These are phyloP conservation scores for Xylaria sp. DNA, from an alignment of 2,329 filamentous ascomycete genomes.

Conservation along the genomic window DNA sequence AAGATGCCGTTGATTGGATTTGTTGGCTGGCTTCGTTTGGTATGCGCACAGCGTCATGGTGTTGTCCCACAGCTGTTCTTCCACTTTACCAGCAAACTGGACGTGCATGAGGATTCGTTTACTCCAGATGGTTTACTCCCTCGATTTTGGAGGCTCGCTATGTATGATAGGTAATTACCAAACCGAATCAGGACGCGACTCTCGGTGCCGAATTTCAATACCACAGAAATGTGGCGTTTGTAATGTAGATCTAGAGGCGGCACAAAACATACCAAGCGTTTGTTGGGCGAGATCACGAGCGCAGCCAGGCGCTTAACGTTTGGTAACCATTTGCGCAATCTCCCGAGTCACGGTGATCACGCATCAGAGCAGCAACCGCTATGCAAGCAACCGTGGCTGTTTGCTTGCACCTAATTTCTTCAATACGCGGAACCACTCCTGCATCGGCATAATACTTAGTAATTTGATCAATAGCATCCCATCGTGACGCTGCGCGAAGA, in stretches of 20 bases:
- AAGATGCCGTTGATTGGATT: not conserved
- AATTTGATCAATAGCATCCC: not conserved
- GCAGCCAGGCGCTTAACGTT: slow-evolving; percentile 20
- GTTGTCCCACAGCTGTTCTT: not conserved
- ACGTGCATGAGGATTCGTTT: not conserved
- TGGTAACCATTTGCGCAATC: slow-evolving; percentile 20
- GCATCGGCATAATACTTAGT: not conserved
- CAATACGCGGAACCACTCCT: not conserved
- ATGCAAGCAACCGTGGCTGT: not conserved
- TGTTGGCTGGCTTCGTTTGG: not conserved
- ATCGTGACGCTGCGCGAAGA: not conserved
- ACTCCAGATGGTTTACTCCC: not conserved
- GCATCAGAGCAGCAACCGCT: not conserved
- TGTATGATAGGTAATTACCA: not conserved
- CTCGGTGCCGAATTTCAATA: not conserved
- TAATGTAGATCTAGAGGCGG: not conserved
- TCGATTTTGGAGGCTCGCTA: not conserved
- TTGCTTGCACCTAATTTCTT: not conserved
- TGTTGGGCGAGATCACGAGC: slow-evolving; percentile 6
- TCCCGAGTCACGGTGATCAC: not conserved
- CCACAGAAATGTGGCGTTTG: not conserved
- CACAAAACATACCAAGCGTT: not conserved
- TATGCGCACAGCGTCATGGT: not conserved
- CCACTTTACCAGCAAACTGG: not conserved
- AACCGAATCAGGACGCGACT: not conserved